phyloP scores from a whole-genome alignment of 2,329 filamentous ascomycete genomes.

The Graphilbum ipis-grandicollis region DNA sequence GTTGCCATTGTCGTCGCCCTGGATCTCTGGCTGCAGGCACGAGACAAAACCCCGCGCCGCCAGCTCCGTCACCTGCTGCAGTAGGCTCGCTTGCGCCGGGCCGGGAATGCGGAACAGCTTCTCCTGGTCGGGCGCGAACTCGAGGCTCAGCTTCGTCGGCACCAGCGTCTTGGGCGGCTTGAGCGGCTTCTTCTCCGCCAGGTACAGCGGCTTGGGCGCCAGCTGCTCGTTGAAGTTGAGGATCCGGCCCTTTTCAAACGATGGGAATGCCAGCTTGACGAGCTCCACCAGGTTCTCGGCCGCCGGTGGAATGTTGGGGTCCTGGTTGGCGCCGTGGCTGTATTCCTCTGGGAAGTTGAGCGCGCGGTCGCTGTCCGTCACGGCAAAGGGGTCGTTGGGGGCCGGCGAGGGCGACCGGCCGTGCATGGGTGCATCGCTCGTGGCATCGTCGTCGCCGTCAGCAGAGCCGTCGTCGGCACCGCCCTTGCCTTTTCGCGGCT shows the following conservation, averaged over 20 bases:
- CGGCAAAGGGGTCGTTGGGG: conserved; percentile 12
- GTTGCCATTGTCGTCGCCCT: conserved; percentile 26
- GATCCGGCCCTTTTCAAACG: conserved; percentile 57
- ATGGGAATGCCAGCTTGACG: conserved; percentile 64
- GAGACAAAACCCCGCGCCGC: conserved; percentile 30
- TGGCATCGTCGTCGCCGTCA: neutral
- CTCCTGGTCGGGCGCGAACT: conserved; percentile 73
- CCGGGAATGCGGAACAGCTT: conserved; percentile 66
- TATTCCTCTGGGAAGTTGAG: conserved; percentile 28
- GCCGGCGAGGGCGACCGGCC: conserved; percentile 15
- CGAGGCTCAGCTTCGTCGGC: conserved; percentile 75
- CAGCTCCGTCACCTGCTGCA: conserved; percentile 36
- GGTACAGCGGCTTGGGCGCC: conserved; percentile 61
- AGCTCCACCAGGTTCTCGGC: conserved; percentile 59
- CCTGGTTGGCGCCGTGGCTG: conserved; percentile 33
- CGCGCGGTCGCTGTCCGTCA: conserved; percentile 15
- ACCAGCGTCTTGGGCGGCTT: conserved; percentile 70
- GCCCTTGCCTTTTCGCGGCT: neutral
- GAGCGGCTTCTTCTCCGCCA: conserved; percentile 58
- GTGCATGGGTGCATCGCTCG: conserved; percentile 10
- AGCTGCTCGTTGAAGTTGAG: conserved; percentile 72
- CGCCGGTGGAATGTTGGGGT: conserved; percentile 47
- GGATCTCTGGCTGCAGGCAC: conserved; percentile 20
- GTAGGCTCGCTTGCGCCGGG: conserved; percentile 32
- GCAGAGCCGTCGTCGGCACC: neutral